These are phyloP conservation scores for Syzygium aromaticum DNA, from an alignment of 345 rosid genomes.

Conservation along the genomic window DNA sequence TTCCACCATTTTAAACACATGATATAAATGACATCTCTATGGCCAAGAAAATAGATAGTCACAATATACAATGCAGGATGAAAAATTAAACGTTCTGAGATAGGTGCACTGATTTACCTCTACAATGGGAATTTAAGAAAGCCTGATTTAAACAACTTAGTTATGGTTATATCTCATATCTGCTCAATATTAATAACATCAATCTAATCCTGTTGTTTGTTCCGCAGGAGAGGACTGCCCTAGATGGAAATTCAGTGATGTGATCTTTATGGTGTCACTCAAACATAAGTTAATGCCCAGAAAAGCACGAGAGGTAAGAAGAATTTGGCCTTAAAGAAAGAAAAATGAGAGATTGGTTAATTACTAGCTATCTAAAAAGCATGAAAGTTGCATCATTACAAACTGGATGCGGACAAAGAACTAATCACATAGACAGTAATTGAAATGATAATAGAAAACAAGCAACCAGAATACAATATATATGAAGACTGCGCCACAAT, in stretches of 20 bases:
- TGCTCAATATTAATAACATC: not conserved
- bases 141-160: not conserved
- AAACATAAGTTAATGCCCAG: not conserved
- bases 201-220: not conserved
- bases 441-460: not conserved
- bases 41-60: not conserved
- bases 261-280: not conserved
- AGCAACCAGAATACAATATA: not conserved
- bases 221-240: not conserved
- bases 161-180: not conserved
- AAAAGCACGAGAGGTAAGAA: not conserved
- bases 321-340: not conserved
- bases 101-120: not conserved
- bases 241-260: not conserved
- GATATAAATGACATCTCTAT: not conserved
- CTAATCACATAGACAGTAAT: not conserved
- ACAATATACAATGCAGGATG: not conserved
- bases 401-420: not conserved
- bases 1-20: not conserved
- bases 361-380: not conserved
- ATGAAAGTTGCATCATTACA: not conserved
- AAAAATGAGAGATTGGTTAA: not conserved
- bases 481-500: not conserved
- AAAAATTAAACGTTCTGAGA: not conserved
- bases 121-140: not conserved